Conservation (phyloP, 2,329 filamentous ascomycete species). For the Apiospora saccharicola region DNA sequence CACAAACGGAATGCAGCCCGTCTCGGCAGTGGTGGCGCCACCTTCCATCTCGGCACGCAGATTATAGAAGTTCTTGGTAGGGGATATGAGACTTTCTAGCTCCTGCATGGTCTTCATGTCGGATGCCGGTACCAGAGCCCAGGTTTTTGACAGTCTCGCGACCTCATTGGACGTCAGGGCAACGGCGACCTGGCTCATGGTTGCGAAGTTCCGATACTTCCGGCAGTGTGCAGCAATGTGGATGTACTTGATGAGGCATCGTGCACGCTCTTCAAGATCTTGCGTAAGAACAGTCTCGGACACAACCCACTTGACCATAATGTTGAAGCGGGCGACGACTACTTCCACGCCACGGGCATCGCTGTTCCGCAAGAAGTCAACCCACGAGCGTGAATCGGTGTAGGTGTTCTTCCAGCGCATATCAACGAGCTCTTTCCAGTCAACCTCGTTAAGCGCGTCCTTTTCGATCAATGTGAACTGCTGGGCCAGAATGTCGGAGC, state of each 20-base stretch:
- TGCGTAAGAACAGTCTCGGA: constrained; percentile 81
- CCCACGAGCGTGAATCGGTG: constrained; percentile 77
- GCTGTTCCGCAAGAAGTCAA: constrained; percentile 77
- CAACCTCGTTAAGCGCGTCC: constrained; percentile 84
- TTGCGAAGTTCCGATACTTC: constrained; percentile 81
- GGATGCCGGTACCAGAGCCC: constrained; percentile 70
- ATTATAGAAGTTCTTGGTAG: constrained; percentile 79
- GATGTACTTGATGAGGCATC: constrained; percentile 81
- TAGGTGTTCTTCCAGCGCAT: constrained; percentile 80
- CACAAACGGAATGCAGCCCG: constrained; percentile 84
- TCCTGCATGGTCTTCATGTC: constrained; percentile 73
- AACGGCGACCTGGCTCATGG: constrained; percentile 81
- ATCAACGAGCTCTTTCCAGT: constrained; percentile 87
- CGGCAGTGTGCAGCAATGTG: constrained; percentile 82
- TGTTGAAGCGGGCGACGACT: constrained; percentile 85
- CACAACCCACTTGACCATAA: constrained; percentile 87
- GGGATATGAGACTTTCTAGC: constrained; percentile 77
- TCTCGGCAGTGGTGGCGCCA: constrained; percentile 60
- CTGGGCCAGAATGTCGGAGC: constrained; percentile 79
- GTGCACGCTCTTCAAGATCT: constrained; percentile 73
- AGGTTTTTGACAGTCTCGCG: constrained; percentile 72
- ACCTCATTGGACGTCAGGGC: constrained; percentile 79
- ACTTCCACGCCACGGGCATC: constrained; percentile 81
- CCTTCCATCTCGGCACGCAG: constrained; percentile 83
- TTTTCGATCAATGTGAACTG: constrained; percentile 89